Conservation (phyloP, 768 basidiomycete species). For the Leccinum pellstonianum region DNA sequence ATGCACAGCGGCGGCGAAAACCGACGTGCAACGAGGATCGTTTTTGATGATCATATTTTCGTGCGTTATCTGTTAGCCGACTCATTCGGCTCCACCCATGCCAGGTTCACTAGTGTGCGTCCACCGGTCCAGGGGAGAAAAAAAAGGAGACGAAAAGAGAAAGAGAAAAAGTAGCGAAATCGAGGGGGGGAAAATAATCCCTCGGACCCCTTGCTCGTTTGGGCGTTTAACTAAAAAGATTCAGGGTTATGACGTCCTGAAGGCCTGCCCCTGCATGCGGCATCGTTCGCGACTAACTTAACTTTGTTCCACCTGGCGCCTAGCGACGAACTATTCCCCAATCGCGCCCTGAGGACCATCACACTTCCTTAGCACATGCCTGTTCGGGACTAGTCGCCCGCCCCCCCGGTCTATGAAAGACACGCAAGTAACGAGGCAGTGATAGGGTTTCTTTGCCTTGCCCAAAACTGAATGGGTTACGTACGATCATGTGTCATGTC, state of each 20-base stretch:
- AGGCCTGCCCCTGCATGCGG: not conserved
- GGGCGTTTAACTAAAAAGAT: constrained; percentile 13
- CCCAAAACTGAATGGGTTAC: constrained; percentile 21
- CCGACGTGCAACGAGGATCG: constrained; percentile 2
- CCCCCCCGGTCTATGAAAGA: constrained; percentile 6
- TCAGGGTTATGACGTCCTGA: constrained; percentile 30
- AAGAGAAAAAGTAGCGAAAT: not conserved
- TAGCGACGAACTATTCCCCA: not conserved
- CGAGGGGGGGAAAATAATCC: not conserved
- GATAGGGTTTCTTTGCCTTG: constrained; percentile 14
- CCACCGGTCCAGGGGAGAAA: not conserved
- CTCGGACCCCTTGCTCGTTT: constrained; percentile 8
- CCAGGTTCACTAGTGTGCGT: not conserved
- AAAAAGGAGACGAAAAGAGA: not conserved
- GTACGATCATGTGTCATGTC: constrained; percentile 16
- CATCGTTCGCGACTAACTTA: constrained; percentile 21
- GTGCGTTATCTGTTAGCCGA: constrained; percentile 10
- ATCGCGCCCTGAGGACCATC: constrained; percentile 12
- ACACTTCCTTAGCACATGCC: constrained; percentile 19
- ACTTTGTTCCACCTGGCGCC: constrained; percentile 20
- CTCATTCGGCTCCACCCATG: constrained; percentile 6
- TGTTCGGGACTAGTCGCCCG: constrained; percentile 10
- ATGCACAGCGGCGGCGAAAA: constrained; percentile 10
- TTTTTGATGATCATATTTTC: constrained; percentile 4
- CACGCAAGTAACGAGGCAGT: constrained; percentile 19